Base-by-base conservation (phyloP, 2,329 filamentous ascomycete species). In the Scorias spongiosa region DNA sequence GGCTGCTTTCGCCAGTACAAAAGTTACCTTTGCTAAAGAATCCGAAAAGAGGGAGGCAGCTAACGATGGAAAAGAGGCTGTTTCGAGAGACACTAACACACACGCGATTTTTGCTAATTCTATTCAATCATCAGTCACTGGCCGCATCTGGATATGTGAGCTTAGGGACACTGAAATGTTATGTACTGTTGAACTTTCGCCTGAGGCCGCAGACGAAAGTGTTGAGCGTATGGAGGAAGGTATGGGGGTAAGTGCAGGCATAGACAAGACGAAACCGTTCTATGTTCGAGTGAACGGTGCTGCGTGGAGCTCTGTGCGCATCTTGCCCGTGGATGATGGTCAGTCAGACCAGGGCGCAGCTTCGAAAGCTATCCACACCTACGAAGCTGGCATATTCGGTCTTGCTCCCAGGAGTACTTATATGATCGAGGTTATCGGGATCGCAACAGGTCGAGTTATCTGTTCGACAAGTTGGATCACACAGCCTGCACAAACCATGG, bases 1-100 rank as follows among this genome's bases (percentile, higher is more conserved):
- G 88, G 86, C 88, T 50, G 88, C 88, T 40, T 75, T 95, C 54
- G 88, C 88, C 42, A 94, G 86, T 66, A 94, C 88, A 58, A 95
- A 95, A 71, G 88, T 95, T 60, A 89, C 91, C 55, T 86, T 94
- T 66, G 80, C 93, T 58, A 91, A 93, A 67, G 88, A 64, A 68
- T 74, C 70, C 61, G 69, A 72, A 65, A 76, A 93, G 60, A 89
- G 84, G 51, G 79, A 84, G 60, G 78, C 80, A 46, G 75, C 81
- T 47, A 76, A 76, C 44, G 83, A 87, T 64, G 81, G 79, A 42
- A 77, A 75, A 29, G 81, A 81, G 56, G 79, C 82, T 52, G 81
- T 84, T 58, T 78, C 79, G 54, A 84, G 79, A 57, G 81, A 85
- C 57, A 78, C 81, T 58, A 80, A 85, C 47, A 54, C 54, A 51